Evolutionary conservation across 2,329 filamentous ascomycete genomes (phyloP).

Genomic region (Ascocoryne sarcoides): DNA sequence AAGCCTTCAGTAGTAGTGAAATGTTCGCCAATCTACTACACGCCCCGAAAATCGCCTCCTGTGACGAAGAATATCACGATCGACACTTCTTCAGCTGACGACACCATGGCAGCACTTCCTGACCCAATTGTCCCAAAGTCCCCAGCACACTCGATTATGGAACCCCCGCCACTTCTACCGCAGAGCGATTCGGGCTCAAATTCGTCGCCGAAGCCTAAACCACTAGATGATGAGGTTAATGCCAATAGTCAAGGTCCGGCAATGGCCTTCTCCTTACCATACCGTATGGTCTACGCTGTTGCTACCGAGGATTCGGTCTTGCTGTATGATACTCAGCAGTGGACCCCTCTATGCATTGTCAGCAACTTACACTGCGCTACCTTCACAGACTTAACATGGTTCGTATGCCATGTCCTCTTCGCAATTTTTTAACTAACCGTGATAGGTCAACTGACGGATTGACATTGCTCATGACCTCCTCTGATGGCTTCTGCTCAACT

Average conservation of each 20-base stretch:
- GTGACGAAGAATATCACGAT: slow-evolving; percentile 85
- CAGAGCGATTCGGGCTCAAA: slow-evolving; percentile 41
- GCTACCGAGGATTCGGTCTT: slow-evolving; percentile 93
- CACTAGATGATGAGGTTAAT: slow-evolving; percentile 36
- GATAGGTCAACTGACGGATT: slow-evolving; percentile 65
- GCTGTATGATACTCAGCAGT: slow-evolving; percentile 94
- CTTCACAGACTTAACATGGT: slow-evolving; percentile 95
- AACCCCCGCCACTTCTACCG: slow-evolving; percentile 60
- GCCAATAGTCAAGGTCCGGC: slow-evolving; percentile 49
- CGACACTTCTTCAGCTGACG: slow-evolving; percentile 82
- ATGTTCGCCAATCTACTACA: slow-evolving; percentile 87
- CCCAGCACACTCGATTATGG: slow-evolving; percentile 59
- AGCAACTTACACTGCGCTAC: slow-evolving; percentile 97
- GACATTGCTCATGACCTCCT: slow-evolving; percentile 89
- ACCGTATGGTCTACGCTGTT: slow-evolving; percentile 92
- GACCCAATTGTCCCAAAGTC: slow-evolving; percentile 58
- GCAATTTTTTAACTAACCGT: slow-evolving; percentile 12
- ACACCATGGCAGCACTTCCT: slow-evolving; percentile 73
- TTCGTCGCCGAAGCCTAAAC: slow-evolving; percentile 36
- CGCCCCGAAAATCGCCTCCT: slow-evolving; percentile 58
- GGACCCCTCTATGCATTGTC: slow-evolving; percentile 85
- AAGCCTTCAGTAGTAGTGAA: slow-evolving; percentile 95
- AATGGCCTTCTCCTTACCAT: slow-evolving; percentile 74
- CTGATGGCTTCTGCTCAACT: slow-evolving; percentile 93
- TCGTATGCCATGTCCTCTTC: slow-evolving; percentile 33